Base-by-base conservation (phyloP, 306 rosid species). In the Dalbergia cultrata region DNA sequence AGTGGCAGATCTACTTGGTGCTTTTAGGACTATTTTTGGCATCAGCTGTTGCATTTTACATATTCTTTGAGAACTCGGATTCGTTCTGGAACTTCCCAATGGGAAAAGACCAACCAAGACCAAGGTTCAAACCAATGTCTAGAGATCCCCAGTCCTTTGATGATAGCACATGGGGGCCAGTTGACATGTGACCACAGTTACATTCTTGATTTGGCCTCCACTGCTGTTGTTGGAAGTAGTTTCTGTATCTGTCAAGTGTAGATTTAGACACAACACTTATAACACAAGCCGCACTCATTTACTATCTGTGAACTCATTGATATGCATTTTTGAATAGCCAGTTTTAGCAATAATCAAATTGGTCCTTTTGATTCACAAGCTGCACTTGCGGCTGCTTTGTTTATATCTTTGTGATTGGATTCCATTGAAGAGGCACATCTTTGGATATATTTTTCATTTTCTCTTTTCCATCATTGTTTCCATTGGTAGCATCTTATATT, bases 1-100 rank as follows among this genome's bases (percentile, higher is more conserved):
- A 95, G 86, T 93, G 99, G 99, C 99, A 95, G 93, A 93, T 95
- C 79, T 95, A 95, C 82, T 5, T 86, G 92, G 73, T 95, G 67
- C 97, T 95, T 71, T 16, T 92, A 62, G 93, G 89, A 70, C 79
- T 95, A 63, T 91, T 95, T 81, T 70, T 89, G 77, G 94, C 91
- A 11, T 95, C 99, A 4, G 94, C 91, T 12, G 39, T 92, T 19
- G 86, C 83, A 5, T 95, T 95, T 65, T 95, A 95, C 87, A 80
- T 91, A 50, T 93, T 95, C 88, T 91, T 91, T 14, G 87, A 93
- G 90, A 91, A 93, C 81, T 93, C 99, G 0, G 98, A 95, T 81
- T 85, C 95, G 5, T 95, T 95, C 83, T 95, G 99, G 99, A 85
- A 90, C 45, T 89, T 95, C 67, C 99, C 99, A 0, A 72, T 85